Evolutionary conservation across 73 alveolate genomes (phyloP), one percentile per base, ranked within the genome.

Genomic region (Diophrys appendiculata): DNA sequence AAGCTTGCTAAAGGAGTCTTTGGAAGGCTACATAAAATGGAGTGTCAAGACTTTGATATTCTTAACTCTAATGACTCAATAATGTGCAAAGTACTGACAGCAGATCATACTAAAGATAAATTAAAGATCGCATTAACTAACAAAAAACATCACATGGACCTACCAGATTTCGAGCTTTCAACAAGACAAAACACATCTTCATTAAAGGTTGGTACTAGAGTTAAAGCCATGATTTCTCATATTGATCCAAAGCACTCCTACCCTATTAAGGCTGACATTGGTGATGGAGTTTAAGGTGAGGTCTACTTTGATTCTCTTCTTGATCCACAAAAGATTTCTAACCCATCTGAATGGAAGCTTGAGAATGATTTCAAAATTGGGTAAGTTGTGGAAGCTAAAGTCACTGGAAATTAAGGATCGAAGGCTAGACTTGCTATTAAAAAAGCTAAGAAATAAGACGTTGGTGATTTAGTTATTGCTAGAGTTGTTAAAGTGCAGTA

Each of bases 71-170:
- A n/a, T n/a, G n/a, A n/a, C n/a, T n/a, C n/a, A n/a, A n/a, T 43
- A 18, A 43, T 11, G 60, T 69, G 81, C n/a, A 70, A 67, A 75
- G 81, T 79, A 30, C 54, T 79, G 29, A 79, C 80, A 13, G 54
- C 69, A 2, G 76, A 79, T 52, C 52, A 79, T 30, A 54, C 54
- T 11, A 69, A 79, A 72, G 74, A 78, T 24, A 52, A 79, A 43
- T 43, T 11, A 11, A 43, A 74, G 82, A 69, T 79, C 5, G 88
- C 68, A 27, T 30, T 79, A 13, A 79, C 88, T 24, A 79, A 65
- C 27, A 68, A 68, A 33, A 69, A 54, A 65, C 67, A 69, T 24
- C 88, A 79, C 33, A 79, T 79, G 88, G 60, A 43, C 60, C 18
- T 43, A 43, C n/a, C 5, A 11, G 60, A 43, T 43, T 5, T 5